A percentile compares a stretch with the other conserved stretches of the same genome.
Conservation (phyloP, 2,329 filamentous ascomycete genomes). For the Aspergillus latus region DNA sequence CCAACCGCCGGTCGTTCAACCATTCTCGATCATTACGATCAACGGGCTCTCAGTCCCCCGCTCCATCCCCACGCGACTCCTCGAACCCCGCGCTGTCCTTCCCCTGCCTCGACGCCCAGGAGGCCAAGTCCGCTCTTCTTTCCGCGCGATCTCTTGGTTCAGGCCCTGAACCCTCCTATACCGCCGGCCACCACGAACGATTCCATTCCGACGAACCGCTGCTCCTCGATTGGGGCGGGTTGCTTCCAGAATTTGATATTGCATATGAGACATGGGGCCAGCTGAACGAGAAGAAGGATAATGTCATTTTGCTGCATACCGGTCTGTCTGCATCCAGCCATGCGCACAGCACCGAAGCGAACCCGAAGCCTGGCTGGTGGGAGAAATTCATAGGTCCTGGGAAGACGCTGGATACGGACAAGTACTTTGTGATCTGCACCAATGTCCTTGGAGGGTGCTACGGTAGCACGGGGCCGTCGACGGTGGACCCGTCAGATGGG, state of each 20-base stretch:
- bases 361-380: slow-evolving; percentile 95
- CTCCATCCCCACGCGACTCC: slow-evolving; percentile 30
- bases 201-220: slow-evolving; percentile 75
- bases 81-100: slow-evolving; percentile 87
- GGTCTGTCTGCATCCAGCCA: slow-evolving; percentile 96
- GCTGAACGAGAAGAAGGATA: slow-evolving; percentile 62
- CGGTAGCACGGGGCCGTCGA: slow-evolving; percentile 87
- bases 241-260: slow-evolving; percentile 83
- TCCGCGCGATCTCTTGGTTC: slow-evolving; percentile 65
- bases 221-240: slow-evolving; percentile 89
- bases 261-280: slow-evolving; percentile 91
- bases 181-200: slow-evolving; percentile 75
- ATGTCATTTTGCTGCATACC: slow-evolving; percentile 89
- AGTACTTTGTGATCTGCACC: slow-evolving; percentile 91
- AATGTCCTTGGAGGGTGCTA: slow-evolving; percentile 97
- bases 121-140: slow-evolving; percentile 73
- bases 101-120: slow-evolving; percentile 82
- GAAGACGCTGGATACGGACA: slow-evolving; percentile 80
- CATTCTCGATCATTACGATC: slow-evolving; percentile 22
- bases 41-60: slow-evolving; percentile 23
- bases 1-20: slow-evolving; percentile 21
- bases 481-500: slow-evolving; percentile 82
- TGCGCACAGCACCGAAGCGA: slow-evolving; percentile 83
- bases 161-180: slow-evolving; percentile 93
- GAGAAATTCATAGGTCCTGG: slow-evolving; percentile 96